Evolutionary conservation across 1,284 basidiomycete species (phyloP).

Genomic region (Ustilago xerochloae): DNA sequence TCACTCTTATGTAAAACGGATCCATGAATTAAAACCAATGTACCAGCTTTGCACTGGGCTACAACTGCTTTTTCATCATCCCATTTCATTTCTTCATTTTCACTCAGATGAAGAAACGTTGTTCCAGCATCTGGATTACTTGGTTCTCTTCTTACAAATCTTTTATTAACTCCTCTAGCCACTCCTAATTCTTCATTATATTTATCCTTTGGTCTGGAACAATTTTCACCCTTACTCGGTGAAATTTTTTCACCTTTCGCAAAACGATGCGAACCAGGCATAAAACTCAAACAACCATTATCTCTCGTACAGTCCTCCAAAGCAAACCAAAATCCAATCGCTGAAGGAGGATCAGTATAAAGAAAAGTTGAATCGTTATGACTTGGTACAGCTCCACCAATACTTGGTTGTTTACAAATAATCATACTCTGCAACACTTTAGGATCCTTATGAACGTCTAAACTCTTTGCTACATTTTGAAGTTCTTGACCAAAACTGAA

Average conservation of each 20-base stretch:
- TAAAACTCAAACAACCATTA: conserved; percentile 60
- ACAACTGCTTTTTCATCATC: conserved; percentile 22
- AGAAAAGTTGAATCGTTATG: conserved; percentile 74
- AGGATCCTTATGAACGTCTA: conserved; percentile 45
- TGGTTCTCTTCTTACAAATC: conserved; percentile 49
- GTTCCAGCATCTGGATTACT: conserved; percentile 42
- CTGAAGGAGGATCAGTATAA: conserved; percentile 89
- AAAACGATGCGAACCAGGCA: conserved; percentile 54
- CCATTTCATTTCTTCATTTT: conserved; percentile 51
- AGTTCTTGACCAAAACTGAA: conserved; percentile 42
- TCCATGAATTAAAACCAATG: conserved; percentile 61
- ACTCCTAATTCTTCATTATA: conserved; percentile 24
- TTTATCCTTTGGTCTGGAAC: conserved; percentile 4
- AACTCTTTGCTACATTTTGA: conserved; percentile 43
- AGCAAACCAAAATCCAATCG: conserved; percentile 95
- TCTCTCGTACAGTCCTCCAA: conserved; percentile 74
- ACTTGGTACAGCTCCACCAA: conserved; percentile 64
- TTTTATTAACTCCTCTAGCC: conserved; percentile 52
- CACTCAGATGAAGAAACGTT: conserved; percentile 25
- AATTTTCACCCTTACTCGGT: neutral
- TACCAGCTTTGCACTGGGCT: conserved; percentile 54
- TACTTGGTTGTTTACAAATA: conserved; percentile 68
- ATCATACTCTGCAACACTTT: conserved; percentile 92
- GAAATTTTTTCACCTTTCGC: neutral
- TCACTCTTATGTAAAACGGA: conserved; percentile 60